A percentile compares a stretch with the other conserved stretches of the same genome.
Conservation (phyloP, 2,329 filamentous ascomycete genomes). For the Chaetomiaceae sp. region DNA sequence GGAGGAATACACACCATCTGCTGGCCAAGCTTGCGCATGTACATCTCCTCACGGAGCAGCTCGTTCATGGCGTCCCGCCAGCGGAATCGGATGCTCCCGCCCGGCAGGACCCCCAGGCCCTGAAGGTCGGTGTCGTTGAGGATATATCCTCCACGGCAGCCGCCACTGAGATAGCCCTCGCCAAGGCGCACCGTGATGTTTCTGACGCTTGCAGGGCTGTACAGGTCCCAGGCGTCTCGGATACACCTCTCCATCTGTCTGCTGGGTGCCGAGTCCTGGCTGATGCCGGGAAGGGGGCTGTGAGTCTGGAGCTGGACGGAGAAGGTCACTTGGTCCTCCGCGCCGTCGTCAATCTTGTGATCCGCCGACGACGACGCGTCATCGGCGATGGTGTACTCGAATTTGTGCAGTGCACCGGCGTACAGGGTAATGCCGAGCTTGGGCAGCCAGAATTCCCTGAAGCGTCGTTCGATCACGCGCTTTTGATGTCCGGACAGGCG, state of each 20-base stretch:
- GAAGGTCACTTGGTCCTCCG: background rate
- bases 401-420: background rate
- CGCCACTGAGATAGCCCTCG: background rate
- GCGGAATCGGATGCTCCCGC: background rate
- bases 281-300: background rate
- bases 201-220: background rate
- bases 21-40: conserved; percentile 1
- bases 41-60: conserved; percentile 9
- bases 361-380: background rate
- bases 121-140: conserved; percentile 7
- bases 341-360: background rate
- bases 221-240: background rate
- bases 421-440: conserved; percentile 10
- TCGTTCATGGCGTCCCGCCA: conserved; percentile 6
- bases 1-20: background rate
- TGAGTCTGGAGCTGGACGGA: background rate
- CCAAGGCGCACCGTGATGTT: conserved; percentile 9
- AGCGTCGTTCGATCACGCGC: conserved; percentile 2
- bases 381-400: background rate
- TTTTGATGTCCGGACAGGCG: conserved; percentile 1
- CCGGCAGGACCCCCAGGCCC: background rate
- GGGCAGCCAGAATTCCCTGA: conserved; percentile 6
- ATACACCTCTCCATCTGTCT: background rate
- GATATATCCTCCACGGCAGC: conserved; percentile 1
- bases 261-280: background rate